Conservation (phyloP, 169 alveolate species). For the Cryptosporidium ubiquitum region DNA sequence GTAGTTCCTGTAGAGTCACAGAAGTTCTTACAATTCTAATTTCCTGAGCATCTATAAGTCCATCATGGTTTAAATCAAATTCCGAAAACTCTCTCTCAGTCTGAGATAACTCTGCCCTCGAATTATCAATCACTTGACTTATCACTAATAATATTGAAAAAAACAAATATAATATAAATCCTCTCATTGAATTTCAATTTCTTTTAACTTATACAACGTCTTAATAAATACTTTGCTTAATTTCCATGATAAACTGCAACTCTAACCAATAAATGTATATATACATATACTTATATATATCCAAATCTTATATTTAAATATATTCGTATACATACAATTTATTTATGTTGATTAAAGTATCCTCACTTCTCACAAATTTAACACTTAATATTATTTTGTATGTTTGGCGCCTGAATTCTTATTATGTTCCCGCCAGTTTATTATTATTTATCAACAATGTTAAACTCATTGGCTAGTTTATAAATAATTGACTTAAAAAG, state of each 20-base stretch:
- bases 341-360: too few species aligned
- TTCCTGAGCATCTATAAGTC: slow-evolving; percentile 69
- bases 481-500: slow-evolving; percentile 32
- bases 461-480: slow-evolving; percentile 1
- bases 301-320: neutral
- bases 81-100: slow-evolving; percentile 41
- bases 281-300: too few species aligned
- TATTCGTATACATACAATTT: too few species aligned
- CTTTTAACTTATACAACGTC: neutral
- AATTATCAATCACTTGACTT: neutral
- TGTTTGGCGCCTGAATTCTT: neutral
- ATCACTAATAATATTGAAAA: neutral
- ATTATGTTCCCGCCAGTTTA: neutral
- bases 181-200: neutral
- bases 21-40: slow-evolving; percentile 27
- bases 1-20: slow-evolving; percentile 60
- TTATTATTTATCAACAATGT: neutral
- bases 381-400: neutral
- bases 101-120: neutral
- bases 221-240: neutral
- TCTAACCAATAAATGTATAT: neutral
- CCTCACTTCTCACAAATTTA: neutral
- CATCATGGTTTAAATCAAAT: slow-evolving; percentile 49
- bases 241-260: neutral
- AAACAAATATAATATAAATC: neutral